These are phyloP conservation scores for Gaultheria prostrata DNA, from an alignment of 148 eudicot species.

Conservation along the genomic window DNA sequence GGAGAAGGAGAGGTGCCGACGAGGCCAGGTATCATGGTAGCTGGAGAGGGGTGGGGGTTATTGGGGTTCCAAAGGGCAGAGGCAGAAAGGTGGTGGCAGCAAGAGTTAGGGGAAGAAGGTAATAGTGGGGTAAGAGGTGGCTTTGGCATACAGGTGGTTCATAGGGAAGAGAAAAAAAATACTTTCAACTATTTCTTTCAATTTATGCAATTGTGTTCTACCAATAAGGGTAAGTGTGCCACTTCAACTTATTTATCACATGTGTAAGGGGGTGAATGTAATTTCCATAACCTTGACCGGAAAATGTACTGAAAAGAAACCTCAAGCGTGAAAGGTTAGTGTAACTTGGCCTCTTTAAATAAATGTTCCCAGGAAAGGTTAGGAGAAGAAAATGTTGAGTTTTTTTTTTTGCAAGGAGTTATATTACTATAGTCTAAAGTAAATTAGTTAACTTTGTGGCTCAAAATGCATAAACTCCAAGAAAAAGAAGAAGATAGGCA, in stretches of 20 bases:
- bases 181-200: neutral
- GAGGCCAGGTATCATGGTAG: neutral
- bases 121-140: neutral
- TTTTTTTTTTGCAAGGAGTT: neutral
- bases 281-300: neutral
- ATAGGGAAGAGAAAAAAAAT: neutral
- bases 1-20: neutral
- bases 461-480: neutral
- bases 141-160: neutral
- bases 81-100: too few relatives aligned
- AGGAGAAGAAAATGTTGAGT: neutral
- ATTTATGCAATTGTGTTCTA: too few relatives aligned
- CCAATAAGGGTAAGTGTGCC: neutral
- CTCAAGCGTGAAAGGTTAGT: neutral
- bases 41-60: too few relatives aligned
- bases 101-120: neutral
- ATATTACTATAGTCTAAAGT: neutral
- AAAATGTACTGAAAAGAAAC: neutral
- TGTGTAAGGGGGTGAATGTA: neutral
- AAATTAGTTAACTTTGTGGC: neutral
- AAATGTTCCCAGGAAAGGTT: neutral
- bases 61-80: too few relatives aligned
- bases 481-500: neutral
- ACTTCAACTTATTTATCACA: neutral
- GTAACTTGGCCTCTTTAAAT: neutral